Evolutionary conservation across 225 moss, liverwort and hornwort species (phyloP), one percentile per base, ranked within the genome.

Genomic region (Pseudoscleropodium purum): DNA sequence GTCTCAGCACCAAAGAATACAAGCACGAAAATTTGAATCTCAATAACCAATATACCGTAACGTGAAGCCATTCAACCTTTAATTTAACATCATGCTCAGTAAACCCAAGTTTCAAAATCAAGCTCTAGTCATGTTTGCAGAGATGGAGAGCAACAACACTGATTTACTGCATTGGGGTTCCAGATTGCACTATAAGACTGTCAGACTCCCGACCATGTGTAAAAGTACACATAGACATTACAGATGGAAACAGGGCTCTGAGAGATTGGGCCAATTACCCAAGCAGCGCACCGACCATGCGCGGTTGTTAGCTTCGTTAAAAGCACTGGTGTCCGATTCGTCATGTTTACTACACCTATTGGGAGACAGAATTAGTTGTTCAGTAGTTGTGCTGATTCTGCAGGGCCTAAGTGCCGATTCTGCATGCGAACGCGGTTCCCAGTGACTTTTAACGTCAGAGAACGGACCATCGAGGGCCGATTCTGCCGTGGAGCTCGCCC

Each of bases 261-360:
- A 79, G 85, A 79, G 61, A 75, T 85, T 85, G 51, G 79, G 64
- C 86, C 59, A 66, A 85, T 65, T 92, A 93, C 93, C 96, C 92
- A 87, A 96, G 87, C 67, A 96, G 86, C 41, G 94, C 94, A 92
- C 95, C 95, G 91, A 96, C 94, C 95, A 96, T 60, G 94, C 96
- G 78, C 95, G 61, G 94, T 92, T 29, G 94, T 94, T 89, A 95
- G 95, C 91, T 93, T 95, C 26, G 92, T 56, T 57, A 57, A 57
- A 20, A 57, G 57, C 57, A 57, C 57, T 57, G 57, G 20, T 57
- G 20, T 7, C 20, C 57, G 20, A 57, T 57, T 57, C 8, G 57
- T 20, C 19, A 57, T 57, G 57, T 20, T 57, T 57, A 57, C 8
- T 57, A 57, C 20, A 57, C 17, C 20, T 21, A 57, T 57, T 57